phyloP scores from a whole-genome alignment of 371 early-diverging fungal species.

The Syncephalastrum contaminatum region DNA sequence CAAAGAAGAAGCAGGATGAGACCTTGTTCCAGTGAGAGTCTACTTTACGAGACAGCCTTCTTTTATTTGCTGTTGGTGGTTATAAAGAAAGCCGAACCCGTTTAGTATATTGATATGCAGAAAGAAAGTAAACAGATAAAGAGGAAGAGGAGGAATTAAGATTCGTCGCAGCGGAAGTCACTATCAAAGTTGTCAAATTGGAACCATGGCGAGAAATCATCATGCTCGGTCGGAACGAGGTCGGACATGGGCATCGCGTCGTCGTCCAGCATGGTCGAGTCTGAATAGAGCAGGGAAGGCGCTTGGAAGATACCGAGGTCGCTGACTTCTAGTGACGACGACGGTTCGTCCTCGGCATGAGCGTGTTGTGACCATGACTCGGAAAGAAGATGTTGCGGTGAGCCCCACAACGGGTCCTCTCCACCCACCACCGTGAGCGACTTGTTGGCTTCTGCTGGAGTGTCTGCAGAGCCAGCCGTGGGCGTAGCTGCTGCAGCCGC shows the following conservation, averaged over 20 bases:
- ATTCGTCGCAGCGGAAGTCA: constrained; percentile 21
- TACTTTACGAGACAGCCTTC: not conserved
- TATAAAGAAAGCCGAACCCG: not conserved
- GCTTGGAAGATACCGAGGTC: constrained; percentile 20
- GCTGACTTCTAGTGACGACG: constrained; percentile 5
- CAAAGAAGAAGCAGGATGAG: constrained; percentile 63
- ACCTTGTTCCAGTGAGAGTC: constrained; percentile 48
- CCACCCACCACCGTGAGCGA: no score
- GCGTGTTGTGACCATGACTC: no score
- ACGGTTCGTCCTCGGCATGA: no score
- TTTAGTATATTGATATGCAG: no score
- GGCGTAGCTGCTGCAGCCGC: no score
- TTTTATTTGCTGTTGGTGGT: no score
- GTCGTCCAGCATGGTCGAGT: constrained; percentile 23
- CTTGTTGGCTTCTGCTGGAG: no score
- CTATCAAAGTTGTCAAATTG: constrained; percentile 35
- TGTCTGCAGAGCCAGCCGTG: no score
- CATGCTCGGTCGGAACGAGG: constrained; percentile 6
- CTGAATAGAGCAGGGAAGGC: constrained; percentile 28
- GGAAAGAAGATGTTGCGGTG: no score
- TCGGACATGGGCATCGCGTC: constrained; percentile 13
- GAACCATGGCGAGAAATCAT: constrained; percentile 18
- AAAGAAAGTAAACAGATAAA: no score
- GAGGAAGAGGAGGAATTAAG: not conserved
- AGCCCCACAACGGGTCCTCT: no score